Evolutionary conservation across 441 rosid species (phyloP), one percentile per base, ranked within the genome.

Genomic region (Breynia disticha): DNA sequence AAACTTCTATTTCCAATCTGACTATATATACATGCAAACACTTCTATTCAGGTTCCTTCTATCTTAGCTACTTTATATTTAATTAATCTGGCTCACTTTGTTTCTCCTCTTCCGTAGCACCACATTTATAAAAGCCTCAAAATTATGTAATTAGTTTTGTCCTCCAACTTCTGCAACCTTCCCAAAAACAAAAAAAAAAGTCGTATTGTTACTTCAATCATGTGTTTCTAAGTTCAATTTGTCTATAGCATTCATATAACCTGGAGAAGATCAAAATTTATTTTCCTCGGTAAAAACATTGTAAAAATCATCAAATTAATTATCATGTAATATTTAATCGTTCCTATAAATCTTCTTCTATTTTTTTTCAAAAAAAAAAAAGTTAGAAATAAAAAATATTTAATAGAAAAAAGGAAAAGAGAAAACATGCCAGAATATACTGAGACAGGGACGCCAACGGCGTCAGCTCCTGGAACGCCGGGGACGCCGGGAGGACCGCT

Each of bases 401-500:
- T 0, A 13, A 5, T 24, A 13, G 6, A 47, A 64, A 37, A 6
- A n/a, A n/a, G 5, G 1, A 22, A 22, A 12, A 48, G 17, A 58
- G 52, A 21, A 51, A 22, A 17, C 54, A 82, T 82, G 87, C 51
- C 80, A 51, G 87, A 75, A 45, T 45, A 37, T 2, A 57, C 71
- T 11, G 84, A 69, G 55, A 57, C 68, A 2, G 84, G 60, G 52
- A 74, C 72, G 2, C 81, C 81, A 22, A 58, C 78, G 44, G 81
- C 66, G 13, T 81, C 95, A 8, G 82, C 95, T 1, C 98, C 95
- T 49, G 82, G 82, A 1, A 86, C 95, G 4, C 93, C 95, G 41
- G 95, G 95, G 54, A 87, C 96, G 19, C 89, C 96, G 4, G 97
- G 94, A 52, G 94, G 94, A 18, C 94, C 98, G 15, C 69, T 91